These are phyloP conservation scores for Monilinia fructigena DNA, from an alignment of 2,329 filamentous ascomycete genomes.

Conservation along the genomic window DNA sequence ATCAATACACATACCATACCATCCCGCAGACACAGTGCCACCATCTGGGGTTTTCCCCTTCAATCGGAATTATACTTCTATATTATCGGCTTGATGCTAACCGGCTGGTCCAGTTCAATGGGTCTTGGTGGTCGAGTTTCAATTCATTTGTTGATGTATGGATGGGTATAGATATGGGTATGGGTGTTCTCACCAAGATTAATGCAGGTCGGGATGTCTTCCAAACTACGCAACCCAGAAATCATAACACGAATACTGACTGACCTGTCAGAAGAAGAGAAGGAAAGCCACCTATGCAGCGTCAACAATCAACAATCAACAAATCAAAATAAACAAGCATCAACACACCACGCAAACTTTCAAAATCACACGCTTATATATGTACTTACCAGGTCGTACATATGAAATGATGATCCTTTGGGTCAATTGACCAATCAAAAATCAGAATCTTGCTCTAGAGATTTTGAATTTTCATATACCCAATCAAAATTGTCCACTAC, in stretches of 20 bases:
- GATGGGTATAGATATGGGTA: not conserved
- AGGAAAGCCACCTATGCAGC: not conserved
- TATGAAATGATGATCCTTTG: not conserved
- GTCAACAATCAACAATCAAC: not conserved
- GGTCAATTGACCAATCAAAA: constrained; percentile 3
- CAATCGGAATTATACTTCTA: constrained; percentile 8
- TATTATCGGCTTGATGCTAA: not conserved
- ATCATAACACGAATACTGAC: not conserved
- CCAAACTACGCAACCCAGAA: not conserved
- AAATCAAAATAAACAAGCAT: constrained; percentile 11
- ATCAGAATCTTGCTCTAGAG: not conserved
- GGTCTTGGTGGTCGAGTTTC: not conserved
- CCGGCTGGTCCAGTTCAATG: constrained; percentile 16
- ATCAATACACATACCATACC: not conserved
- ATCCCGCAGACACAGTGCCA: not conserved
- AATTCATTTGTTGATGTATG: not conserved
- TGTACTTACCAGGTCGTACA: not conserved
- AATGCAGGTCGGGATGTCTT: constrained; percentile 13
- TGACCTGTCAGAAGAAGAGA: not conserved
- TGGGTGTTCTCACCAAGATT: not conserved
- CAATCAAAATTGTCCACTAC: not conserved
- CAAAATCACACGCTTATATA: not conserved
- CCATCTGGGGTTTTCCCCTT: not conserved
- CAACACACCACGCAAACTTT: not conserved
- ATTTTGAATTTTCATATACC: not conserved